Base-by-base conservation (phyloP, 257 asterid species). In the Eustoma russellianum region DNA sequence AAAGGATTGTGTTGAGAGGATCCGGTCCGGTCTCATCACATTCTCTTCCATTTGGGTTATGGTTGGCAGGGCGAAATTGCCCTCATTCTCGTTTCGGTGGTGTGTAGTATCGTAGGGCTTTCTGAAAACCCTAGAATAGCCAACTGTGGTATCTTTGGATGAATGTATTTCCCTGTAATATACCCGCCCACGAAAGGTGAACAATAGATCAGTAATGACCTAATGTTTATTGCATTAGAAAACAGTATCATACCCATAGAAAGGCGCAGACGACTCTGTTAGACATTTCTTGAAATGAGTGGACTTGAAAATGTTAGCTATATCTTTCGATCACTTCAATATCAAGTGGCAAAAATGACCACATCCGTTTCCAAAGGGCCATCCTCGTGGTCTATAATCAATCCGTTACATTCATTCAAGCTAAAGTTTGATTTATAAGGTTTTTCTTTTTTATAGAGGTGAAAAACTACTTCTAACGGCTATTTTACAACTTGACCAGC, bases 81-180 rank as follows among this genome's bases (percentile, higher is more conserved):
- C 81, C 5, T 70, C 79, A 5, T 6, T 77, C 3, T 88, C 85
- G 77, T 54, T 41, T 79, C 93, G 2, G 77, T 74, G 1, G 85
- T 64, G 51, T 72, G 77, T 52, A 77, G 17, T 0, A 71, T 70
- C 5, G 85, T 62, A 0, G 82, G 85, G 57, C 82, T 73, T 76
- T 77, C 85, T 0, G 81, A 71, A 38, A 77, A 83, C 3, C 88
- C 93, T 6, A 79, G 57, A 52, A 83, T 74, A n/a, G 85, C 88
- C 52, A 79, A 53, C 12, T 77, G 79, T 33, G 93, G 88, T 13
- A 79, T 77, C 38, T 71, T 58, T 0, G 88, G 88, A 64, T 74
- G 83, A 33, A 83, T 75, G 76, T 88, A 83, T 41, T 77, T n/a
- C 41, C n/a, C n/a, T n/a, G n/a, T n/a, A n/a, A n/a, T n/a, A n/a